Percentiles rank a stretch among this genome's conserved stretches.
Evolutionary conservation across 78 protist genomes (phyloP).

Genomic region (Isochrysis galbana): DNA sequence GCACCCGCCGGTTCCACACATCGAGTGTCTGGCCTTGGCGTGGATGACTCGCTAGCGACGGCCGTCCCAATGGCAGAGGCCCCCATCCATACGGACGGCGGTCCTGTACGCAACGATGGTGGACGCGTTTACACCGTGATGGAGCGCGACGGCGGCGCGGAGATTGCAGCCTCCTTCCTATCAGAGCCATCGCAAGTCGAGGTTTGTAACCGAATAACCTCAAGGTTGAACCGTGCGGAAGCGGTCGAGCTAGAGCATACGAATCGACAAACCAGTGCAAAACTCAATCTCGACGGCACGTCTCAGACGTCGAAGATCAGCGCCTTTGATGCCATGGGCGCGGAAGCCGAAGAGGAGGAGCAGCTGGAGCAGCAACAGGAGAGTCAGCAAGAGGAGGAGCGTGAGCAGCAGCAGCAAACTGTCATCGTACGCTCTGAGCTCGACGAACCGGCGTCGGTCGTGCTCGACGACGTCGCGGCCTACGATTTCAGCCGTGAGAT

Average conservation of each 20-base stretch:
- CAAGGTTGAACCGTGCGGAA: neutral
- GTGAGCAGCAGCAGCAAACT: conserved; percentile 33
- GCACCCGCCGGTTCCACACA: no score
- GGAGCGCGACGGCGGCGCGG: neutral
- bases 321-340: neutral
- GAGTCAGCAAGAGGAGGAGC: conserved; percentile 46
- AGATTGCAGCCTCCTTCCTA: neutral
- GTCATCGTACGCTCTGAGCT: neutral
- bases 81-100: neutral
- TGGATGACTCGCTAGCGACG: neutral
- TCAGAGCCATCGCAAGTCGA: neutral
- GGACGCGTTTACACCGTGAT: neutral
- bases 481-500: neutral
- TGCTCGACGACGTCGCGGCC: neutral
- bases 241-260: neutral
- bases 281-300: no score
- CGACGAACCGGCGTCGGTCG: neutral
- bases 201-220: no score
- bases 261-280: no score
- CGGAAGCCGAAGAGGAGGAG: conserved; percentile 33
- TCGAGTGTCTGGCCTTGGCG: neutral
- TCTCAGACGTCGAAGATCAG: no score
- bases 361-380: conserved; percentile 50
- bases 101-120: neutral
- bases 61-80: no score